Percentiles rank a stretch among this genome's conserved stretches.
Evolutionary conservation across 2,329 filamentous ascomycete genomes (phyloP).

Genomic region (Ciborinia camelliae): DNA sequence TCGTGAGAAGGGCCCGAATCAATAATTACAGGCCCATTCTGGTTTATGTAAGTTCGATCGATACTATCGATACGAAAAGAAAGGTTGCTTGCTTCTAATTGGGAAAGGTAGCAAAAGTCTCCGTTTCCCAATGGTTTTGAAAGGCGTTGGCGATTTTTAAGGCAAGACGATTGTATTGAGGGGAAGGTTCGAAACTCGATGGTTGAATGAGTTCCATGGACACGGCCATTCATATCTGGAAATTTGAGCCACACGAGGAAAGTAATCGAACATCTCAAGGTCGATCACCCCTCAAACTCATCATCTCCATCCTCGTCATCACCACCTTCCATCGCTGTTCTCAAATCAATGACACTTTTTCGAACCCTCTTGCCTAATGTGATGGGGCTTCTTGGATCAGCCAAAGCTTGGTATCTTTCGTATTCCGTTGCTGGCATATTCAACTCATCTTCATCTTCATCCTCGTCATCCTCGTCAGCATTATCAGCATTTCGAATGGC

Average conservation of each 20-base stretch:
- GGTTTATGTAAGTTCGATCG: background rate
- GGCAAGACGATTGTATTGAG: background rate
- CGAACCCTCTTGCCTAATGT: conserved; percentile 32
- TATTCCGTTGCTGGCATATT: conserved; percentile 32
- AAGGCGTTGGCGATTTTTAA: background rate
- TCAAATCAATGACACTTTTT: conserved; percentile 22
- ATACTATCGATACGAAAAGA: background rate
- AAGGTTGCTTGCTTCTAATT: background rate
- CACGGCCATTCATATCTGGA: background rate
- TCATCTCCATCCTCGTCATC: conserved; percentile 20
- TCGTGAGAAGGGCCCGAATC: background rate
- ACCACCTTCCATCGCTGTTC: conserved; percentile 12
- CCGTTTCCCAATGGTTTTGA: background rate
- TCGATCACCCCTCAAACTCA: conserved; percentile 15
- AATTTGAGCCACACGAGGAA: background rate
- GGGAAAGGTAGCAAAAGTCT: background rate
- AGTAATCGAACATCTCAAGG: background rate
- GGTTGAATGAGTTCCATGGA: background rate
- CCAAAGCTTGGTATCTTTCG: conserved; percentile 33
- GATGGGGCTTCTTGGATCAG: conserved; percentile 27
- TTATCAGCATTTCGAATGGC: conserved; percentile 23
- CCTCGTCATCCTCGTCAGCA: conserved; percentile 23
- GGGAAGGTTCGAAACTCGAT: background rate
- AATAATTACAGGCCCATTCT: background rate
- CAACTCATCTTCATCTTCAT: conserved; percentile 23